Conservation (phyloP, 1,139 yeast species). For the Wickerhamiella infanticola region DNA sequence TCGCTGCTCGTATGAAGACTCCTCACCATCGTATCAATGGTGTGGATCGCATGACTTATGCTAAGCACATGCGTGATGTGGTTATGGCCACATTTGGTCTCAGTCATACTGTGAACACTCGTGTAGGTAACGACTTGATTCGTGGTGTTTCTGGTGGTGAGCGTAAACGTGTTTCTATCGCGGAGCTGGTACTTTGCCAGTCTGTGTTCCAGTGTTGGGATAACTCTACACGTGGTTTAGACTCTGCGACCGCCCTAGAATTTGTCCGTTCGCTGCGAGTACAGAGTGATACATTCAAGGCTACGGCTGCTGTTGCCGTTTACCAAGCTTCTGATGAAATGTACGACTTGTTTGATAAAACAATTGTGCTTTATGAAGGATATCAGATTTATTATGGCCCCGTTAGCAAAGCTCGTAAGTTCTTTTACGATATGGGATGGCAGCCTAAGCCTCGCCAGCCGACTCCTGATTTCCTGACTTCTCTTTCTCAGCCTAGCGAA, state of each 20-base stretch:
- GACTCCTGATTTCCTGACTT: constrained; percentile 68
- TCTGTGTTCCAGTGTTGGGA: constrained; percentile 59
- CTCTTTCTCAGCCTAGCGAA: constrained; percentile 61
- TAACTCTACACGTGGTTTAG: constrained; percentile 62
- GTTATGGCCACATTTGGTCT: constrained; percentile 62
- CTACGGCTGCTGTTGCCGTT: constrained; percentile 58
- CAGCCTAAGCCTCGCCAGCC: constrained; percentile 63
- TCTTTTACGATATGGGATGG: constrained; percentile 53
- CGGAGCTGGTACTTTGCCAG: constrained; percentile 48
- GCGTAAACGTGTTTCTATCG: constrained; percentile 67
- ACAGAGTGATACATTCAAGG: constrained; percentile 40
- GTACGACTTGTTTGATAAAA: constrained; percentile 61
- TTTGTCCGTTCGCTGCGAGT: constrained; percentile 54
- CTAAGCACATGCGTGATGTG: constrained; percentile 49
- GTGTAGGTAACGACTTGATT: constrained; percentile 55
- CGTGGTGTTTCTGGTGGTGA: constrained; percentile 83
- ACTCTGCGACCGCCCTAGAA: constrained; percentile 64
- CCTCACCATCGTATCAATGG: constrained; percentile 52
- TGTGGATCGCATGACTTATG: constrained; percentile 40
- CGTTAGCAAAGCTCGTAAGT: constrained; percentile 41
- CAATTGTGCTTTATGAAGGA: constrained; percentile 58
- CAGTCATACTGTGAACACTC: constrained; percentile 49
- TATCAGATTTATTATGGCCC: constrained; percentile 64
- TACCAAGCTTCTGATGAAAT: constrained; percentile 75
- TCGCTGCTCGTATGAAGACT: constrained; percentile 49